Evolutionary conservation across 1,284 basidiomycete species (phyloP).

Genomic region (Fomes fomentarius): DNA sequence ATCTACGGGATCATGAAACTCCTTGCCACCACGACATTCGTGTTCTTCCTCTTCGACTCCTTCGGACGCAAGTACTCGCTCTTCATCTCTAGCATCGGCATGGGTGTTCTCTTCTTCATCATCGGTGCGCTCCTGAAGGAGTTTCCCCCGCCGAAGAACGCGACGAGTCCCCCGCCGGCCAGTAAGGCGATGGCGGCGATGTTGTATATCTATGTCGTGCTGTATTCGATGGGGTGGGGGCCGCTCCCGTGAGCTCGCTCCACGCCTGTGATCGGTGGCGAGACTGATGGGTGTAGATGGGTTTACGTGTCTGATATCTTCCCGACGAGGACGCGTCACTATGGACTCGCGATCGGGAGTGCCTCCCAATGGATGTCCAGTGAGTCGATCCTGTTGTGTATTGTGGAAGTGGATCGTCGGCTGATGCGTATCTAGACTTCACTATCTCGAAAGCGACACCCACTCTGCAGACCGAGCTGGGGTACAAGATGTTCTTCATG

Average conservation of each 20-base stretch:
- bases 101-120: conserved; percentile 65
- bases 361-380: conserved; percentile 83
- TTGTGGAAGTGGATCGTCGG: too few relatives aligned
- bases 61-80: conserved; percentile 62
- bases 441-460: conserved; percentile 76
- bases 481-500: conserved; percentile 72
- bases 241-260: conserved; percentile 29
- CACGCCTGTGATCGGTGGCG: not conserved
- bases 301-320: conserved; percentile 84
- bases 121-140: conserved; percentile 79
- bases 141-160: conserved; percentile 52
- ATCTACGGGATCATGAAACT: conserved; percentile 83
- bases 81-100: conserved; percentile 65
- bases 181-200: conserved; percentile 75
- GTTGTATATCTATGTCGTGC: conserved; percentile 77
- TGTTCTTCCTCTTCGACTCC: conserved; percentile 58
- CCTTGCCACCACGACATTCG: conserved; percentile 68
- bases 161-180: conserved; percentile 45
- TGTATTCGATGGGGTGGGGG: conserved; percentile 66
- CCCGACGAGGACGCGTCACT: conserved; percentile 79
- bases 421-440: conserved; percentile 56
- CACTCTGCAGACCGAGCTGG: conserved; percentile 58
- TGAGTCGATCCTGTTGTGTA: conserved; percentile 37
- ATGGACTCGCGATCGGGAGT: conserved; percentile 72
- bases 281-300: conserved; percentile 42